Evolutionary conservation across 345 rosid species (phyloP), one percentile per base, ranked within the genome.

Genomic region (Euclidium syriacum): DNA sequence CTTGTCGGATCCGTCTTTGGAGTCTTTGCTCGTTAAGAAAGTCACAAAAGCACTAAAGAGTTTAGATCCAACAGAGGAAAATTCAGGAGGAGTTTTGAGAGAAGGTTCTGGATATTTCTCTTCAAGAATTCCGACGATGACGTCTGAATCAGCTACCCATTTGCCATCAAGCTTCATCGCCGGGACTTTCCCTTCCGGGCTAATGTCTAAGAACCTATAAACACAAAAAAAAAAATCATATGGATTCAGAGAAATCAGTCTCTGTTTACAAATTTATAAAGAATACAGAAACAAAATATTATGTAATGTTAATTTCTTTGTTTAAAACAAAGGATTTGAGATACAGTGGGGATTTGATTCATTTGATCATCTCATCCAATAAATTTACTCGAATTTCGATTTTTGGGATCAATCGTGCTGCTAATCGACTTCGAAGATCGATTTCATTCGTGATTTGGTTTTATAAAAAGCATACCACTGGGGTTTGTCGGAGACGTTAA

Each of bases 131-230:
- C 81, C 85, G 39, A 84, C 90, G 46, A 90, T 81, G 39, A 85
- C 87, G 44, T 90, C 96, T 24, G 99, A 94, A 61, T 90, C 97
- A 64, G 88, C 8, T 15, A 87, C 80, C 96, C 96, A 94, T 67
- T 87, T 83, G 42, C 79, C 90, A 66, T 94, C 95, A 52, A 87
- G 46, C 77, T 90, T 90, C 68, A 68, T 50, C 70, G 81, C 77
- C 10, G 97, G 99, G 47, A 79, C 87, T 75, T 87, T 90, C 20
- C 95, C 92, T 75, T 79, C 97, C 14, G 96, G 90, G 49, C 67
- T 90, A 49, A 84, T 62, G 10, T 85, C 86, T 81, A 82, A 35
- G 41, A 90, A 87, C 97, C 97, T 94, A 36, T 10, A 52, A 71
- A 15, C 44, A 42, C 15, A 52, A 15, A 58, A 52, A 18, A 44